Conservation (phyloP, 192 early-diverging fungal species). For the Pecoramyces ruminantium region DNA sequence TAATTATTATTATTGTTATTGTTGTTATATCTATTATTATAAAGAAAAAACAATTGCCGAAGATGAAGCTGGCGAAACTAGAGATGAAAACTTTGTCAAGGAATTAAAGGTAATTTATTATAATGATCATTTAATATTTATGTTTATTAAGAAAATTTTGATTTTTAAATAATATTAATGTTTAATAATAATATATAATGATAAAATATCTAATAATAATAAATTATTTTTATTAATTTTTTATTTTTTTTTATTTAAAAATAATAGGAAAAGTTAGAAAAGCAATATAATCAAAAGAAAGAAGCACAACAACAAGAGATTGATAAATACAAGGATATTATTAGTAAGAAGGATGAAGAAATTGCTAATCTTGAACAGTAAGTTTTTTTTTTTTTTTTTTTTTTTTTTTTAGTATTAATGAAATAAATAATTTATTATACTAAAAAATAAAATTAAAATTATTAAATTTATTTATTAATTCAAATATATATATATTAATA, state of each 20-base stretch:
- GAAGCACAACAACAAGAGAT: constrained; percentile 61
- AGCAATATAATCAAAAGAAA: constrained; percentile 60
- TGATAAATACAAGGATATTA: constrained; percentile 42
- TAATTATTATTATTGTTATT: too few species aligned
- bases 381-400: constrained; percentile 3
- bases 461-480: too few species aligned
- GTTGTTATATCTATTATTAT: too few species aligned
- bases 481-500: too few species aligned
- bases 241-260: not conserved
- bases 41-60: constrained; percentile 43
- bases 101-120: constrained; percentile 41
- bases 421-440: too few species aligned
- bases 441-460: too few species aligned
- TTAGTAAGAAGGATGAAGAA: constrained; percentile 53
- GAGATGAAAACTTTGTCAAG: constrained; percentile 17
- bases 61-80: constrained; percentile 37
- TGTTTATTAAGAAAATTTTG: too few species aligned
- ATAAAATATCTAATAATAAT: too few species aligned
- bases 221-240: not conserved
- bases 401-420: too few species aligned
- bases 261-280: constrained; percentile 53
- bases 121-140: not conserved
- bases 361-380: constrained; percentile 7
- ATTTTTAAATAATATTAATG: too few species aligned
- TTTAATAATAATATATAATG: too few species aligned